Evolutionary conservation across 208 protist genomes (phyloP).

Genomic region (Phytomonas sp.): DNA sequence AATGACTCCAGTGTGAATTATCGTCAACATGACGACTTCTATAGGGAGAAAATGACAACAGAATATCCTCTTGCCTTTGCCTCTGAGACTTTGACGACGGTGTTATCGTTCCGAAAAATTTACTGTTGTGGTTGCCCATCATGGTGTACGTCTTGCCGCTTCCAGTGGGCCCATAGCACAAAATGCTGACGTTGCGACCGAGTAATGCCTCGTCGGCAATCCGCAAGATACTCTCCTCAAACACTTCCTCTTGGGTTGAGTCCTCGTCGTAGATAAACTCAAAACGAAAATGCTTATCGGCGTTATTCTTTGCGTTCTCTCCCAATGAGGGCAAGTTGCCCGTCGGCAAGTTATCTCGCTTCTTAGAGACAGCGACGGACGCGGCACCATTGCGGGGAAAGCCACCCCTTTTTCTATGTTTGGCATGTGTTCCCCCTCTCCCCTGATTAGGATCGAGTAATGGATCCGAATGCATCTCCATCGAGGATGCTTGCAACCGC

Average conservation of each 20-base stretch:
- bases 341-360: neutral
- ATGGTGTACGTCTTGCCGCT: constrained; percentile 89
- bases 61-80: neutral
- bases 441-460: neutral
- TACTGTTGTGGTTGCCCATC: constrained; percentile 46
- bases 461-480: neutral
- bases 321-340: neutral
- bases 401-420: neutral
- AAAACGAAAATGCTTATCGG: constrained; percentile 77
- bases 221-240: constrained; percentile 79
- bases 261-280: constrained; percentile 81
- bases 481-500: neutral
- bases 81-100: constrained; percentile 3
- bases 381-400: neutral
- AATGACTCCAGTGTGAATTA: neutral
- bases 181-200: constrained; percentile 72
- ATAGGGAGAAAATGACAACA: neutral
- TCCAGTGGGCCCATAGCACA: constrained; percentile 83
- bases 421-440: neutral
- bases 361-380: neutral
- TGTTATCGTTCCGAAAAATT: neutral
- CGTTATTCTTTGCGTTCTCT: constrained; percentile 2
- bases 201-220: constrained; percentile 79
- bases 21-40: neutral
- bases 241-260: constrained; percentile 79